Percentiles rank a stretch among this genome's conserved stretches.
These are phyloP conservation scores for Nakaseomyces uthaithaninus DNA, from an alignment of 1,139 yeast species.

Conservation along the genomic window DNA sequence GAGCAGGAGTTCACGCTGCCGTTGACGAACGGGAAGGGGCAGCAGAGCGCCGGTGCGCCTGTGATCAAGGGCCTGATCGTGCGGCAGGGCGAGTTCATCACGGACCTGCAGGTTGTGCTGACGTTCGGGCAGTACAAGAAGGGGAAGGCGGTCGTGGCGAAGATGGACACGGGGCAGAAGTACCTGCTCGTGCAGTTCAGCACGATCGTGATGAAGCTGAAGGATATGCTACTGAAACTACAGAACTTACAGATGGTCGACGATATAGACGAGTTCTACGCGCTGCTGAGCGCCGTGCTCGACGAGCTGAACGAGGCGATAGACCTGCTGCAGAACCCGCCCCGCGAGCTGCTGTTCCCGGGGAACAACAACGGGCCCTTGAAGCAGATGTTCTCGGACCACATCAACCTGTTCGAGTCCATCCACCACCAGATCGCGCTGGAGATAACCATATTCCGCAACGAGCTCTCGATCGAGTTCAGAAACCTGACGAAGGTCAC, in stretches of 20 bases:
- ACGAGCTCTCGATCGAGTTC: slow-evolving; percentile 28
- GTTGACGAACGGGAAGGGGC: slow-evolving; percentile 22
- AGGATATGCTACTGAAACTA: slow-evolving; percentile 14
- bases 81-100: slow-evolving; percentile 24
- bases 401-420: slow-evolving; percentile 19
- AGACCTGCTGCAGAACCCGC: slow-evolving; percentile 29
- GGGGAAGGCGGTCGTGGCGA: slow-evolving; percentile 23
- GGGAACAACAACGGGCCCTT: slow-evolving; percentile 23
- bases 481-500: slow-evolving; percentile 26
- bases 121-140: slow-evolving; percentile 27
- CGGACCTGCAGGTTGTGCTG: slow-evolving; percentile 27
- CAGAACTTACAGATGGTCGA: slow-evolving; percentile 19
- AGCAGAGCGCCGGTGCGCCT: slow-evolving; percentile 13
- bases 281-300: slow-evolving; percentile 17
- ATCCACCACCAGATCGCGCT: slow-evolving; percentile 25
- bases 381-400: slow-evolving; percentile 24
- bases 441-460: slow-evolving; percentile 26
- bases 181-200: slow-evolving; percentile 23
- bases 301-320: slow-evolving; percentile 22
- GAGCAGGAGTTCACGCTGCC: slow-evolving; percentile 31
- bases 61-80: slow-evolving; percentile 27
- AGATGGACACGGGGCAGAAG: slow-evolving; percentile 20
- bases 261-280: slow-evolving; percentile 17
- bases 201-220: slow-evolving; percentile 15
- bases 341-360: slow-evolving; percentile 27